phyloP scores from a whole-genome alignment of 805 yeast species.

The Wickerhamomyces sydowiorum region DNA sequence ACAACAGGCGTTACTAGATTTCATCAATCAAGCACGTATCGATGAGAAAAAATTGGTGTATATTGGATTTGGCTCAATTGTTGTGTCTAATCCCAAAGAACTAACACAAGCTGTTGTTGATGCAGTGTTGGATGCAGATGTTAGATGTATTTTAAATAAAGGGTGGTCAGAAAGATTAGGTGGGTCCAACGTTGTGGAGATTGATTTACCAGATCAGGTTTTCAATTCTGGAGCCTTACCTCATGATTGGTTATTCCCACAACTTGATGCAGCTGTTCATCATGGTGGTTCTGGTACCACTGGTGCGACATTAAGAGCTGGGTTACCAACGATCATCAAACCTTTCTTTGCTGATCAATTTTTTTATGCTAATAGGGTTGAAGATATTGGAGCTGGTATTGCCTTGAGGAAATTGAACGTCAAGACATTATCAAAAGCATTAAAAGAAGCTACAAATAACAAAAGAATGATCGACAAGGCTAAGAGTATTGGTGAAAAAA shows the following conservation, averaged over 20 bases:
- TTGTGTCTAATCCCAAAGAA: conserved; percentile 74
- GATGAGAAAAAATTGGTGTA: conserved; percentile 72
- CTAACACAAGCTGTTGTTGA: conserved; percentile 73
- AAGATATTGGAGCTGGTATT: conserved; percentile 84
- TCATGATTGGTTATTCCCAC: conserved; percentile 92
- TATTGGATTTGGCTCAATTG: conserved; percentile 95
- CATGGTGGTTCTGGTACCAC: conserved; percentile 98
- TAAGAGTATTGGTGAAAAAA: conserved; percentile 49
- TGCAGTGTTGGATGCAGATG: conserved; percentile 76
- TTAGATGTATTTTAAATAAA: conserved; percentile 80
- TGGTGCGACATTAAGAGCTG: conserved; percentile 83
- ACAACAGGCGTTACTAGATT: conserved; percentile 48
- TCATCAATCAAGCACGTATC: conserved; percentile 54
- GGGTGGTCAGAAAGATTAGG: conserved; percentile 87
- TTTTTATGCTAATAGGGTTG: conserved; percentile 82
- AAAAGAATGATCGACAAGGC: conserved; percentile 67
- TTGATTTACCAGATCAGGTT: conserved; percentile 57
- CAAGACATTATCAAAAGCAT: conserved; percentile 57
- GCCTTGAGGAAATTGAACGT: conserved; percentile 62
- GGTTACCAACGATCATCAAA: conserved; percentile 83
- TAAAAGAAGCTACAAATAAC: conserved; percentile 63
- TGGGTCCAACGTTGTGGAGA: conserved; percentile 28
- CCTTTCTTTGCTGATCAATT: conserved; percentile 97
- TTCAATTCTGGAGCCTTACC: conserved; percentile 71
- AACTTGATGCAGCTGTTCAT: conserved; percentile 90